Evolutionary conservation across 2,329 filamentous ascomycete species (phyloP).

Genomic region (Cercospora nicotianae): DNA sequence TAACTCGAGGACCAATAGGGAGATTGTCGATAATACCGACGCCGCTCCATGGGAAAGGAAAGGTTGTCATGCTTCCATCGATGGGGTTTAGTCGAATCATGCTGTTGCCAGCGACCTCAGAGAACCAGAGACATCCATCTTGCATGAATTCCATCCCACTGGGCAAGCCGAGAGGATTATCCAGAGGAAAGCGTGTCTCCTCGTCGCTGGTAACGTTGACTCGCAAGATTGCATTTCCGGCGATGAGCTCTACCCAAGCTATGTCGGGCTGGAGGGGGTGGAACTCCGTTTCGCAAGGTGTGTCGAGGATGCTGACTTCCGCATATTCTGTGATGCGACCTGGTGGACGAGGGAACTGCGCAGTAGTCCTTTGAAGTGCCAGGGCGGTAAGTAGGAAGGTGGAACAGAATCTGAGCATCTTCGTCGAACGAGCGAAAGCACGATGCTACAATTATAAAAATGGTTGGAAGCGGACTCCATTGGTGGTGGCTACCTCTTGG

Average conservation of each 20-base stretch:
- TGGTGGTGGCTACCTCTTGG: not conserved
- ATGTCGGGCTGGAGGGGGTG: not conserved
- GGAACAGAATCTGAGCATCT: not conserved
- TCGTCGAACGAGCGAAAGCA: not conserved
- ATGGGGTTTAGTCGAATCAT: not conserved
- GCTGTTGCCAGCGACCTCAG: not conserved
- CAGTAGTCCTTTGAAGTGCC: not conserved
- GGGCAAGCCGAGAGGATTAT: not conserved
- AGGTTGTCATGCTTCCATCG: not conserved
- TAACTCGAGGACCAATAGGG: not conserved
- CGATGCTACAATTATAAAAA: not conserved
- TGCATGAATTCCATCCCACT: not conserved
- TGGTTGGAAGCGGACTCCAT: not conserved
- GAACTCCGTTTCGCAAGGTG: not conserved
- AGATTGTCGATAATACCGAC: not conserved
- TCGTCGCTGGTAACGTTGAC: not conserved
- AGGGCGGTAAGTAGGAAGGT: not conserved
- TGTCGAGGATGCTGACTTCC: not conserved
- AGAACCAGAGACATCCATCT: not conserved
- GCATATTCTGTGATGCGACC: not conserved
- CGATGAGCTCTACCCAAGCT: not conserved
- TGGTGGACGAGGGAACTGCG: not conserved
- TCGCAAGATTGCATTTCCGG: not conserved
- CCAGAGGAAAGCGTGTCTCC: not conserved
- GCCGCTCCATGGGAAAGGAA: not conserved